A percentile compares a stretch with the other conserved stretches of the same genome.
Evolutionary conservation across 176 grass and related monocot species (phyloP).

Genomic region (barley (Hordeum vulgare)): MorexV3_pseudomolecules_assembly NC_058519.1:613903525-613904024

Average conservation of each 20-base stretch:
- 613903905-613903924: not conserved
- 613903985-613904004: not conserved
- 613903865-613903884: not conserved
- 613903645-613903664: conserved; percentile 90
- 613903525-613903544: not conserved
- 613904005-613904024: not conserved
- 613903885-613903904: no score
- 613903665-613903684: conserved; percentile 81
- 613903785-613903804: no score
- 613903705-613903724: conserved; percentile 92
- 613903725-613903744: no score
- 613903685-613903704: conserved; percentile 88
- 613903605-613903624: conserved; percentile 96
- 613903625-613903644: conserved; percentile 90
- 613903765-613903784: no score
- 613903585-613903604: conserved; percentile 90
- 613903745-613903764: no score
- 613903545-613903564: conserved; percentile 62
- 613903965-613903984: not conserved
- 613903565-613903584: conserved; percentile 84
- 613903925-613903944: not conserved
- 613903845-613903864: no score
- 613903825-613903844: no score
- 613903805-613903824: no score
- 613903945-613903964: not conserved